Conservation (phyloP, 192 early-diverging fungal species). For the Rhizophagus sp. region DNA sequence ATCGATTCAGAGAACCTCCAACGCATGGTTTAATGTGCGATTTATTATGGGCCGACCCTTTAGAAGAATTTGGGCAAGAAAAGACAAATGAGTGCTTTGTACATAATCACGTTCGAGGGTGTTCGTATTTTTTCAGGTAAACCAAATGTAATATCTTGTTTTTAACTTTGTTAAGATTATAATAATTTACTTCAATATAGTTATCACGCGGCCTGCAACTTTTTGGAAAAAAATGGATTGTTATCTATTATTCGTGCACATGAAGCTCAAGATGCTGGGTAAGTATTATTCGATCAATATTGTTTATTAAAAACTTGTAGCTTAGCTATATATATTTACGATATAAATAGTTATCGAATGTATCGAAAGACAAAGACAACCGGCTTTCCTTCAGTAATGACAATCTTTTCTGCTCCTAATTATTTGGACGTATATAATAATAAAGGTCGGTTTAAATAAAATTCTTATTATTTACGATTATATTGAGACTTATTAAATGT, state of each 20-base stretch:
- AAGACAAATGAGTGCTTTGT: conserved; percentile 85
- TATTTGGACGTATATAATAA: conserved; percentile 99
- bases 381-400: conserved; percentile 95
- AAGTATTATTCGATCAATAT: conserved; percentile 16
- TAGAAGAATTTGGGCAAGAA: conserved; percentile 97
- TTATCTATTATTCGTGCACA: conserved; percentile 96
- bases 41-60: conserved; percentile 92
- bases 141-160: not conserved
- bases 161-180: not conserved
- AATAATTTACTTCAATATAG: conserved; percentile 34
- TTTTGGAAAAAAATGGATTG: conserved; percentile 92
- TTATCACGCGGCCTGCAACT: conserved; percentile 90
- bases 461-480: not conserved
- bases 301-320: not conserved
- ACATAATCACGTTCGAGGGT: conserved; percentile 93
- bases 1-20: conserved; percentile 91
- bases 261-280: conserved; percentile 96
- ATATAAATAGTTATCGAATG: conserved; percentile 74
- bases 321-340: not conserved
- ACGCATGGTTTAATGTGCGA: conserved; percentile 96
- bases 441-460: conserved; percentile 56
- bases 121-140: conserved; percentile 92
- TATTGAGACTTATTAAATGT: not conserved
- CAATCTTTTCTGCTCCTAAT: conserved; percentile 97
- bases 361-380: conserved; percentile 92